Conservation (phyloP, 768 basidiomycete genomes). For the Suillus alpinus region DNA sequence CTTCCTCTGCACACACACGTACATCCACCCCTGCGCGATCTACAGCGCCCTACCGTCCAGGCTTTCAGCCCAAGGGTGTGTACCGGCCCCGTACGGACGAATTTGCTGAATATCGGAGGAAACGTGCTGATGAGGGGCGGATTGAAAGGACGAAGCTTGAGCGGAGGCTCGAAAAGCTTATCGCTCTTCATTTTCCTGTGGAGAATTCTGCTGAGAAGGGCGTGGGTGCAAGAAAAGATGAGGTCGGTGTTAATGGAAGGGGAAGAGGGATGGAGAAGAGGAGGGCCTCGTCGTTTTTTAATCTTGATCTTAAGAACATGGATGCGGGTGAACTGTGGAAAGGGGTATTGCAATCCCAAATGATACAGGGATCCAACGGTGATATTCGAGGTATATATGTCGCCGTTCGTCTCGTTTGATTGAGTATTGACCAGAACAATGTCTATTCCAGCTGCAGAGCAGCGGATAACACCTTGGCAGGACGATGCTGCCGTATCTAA, state of each 20-base stretch:
- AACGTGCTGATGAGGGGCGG: conserved; percentile 44
- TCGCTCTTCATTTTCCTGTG: conserved; percentile 63
- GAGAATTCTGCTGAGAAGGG: conserved; percentile 14
- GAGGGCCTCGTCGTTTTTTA: conserved; percentile 71
- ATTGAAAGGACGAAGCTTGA: conserved; percentile 84
- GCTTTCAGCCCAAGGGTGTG: conserved; percentile 92
- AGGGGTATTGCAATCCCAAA: conserved; percentile 49
- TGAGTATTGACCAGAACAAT: conserved; percentile 1
- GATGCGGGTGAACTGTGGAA: conserved; percentile 72
- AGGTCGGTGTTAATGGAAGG: background rate
- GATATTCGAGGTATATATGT: conserved; percentile 62
- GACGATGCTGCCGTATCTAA: conserved; percentile 71
- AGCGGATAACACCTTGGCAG: conserved; percentile 94
- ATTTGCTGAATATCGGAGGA: conserved; percentile 48
- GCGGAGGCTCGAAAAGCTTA: conserved; percentile 85
- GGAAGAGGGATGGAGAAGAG: conserved; percentile 24
- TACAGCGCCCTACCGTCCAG: conserved; percentile 75
- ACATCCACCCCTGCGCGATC: conserved; percentile 19
- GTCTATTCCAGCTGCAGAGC: conserved; percentile 63
- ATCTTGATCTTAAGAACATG: conserved; percentile 64
- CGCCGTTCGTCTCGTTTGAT: background rate
- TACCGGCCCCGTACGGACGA: conserved; percentile 80
- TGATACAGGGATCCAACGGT: conserved; percentile 44
- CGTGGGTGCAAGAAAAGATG: conserved; percentile 13
- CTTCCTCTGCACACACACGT: conserved; percentile 21